Percentiles rank a stretch among this genome's conserved stretches.
Evolutionary conservation across 805 yeast species (phyloP).

Genomic region (Ogataea trehaloabstinens): DNA sequence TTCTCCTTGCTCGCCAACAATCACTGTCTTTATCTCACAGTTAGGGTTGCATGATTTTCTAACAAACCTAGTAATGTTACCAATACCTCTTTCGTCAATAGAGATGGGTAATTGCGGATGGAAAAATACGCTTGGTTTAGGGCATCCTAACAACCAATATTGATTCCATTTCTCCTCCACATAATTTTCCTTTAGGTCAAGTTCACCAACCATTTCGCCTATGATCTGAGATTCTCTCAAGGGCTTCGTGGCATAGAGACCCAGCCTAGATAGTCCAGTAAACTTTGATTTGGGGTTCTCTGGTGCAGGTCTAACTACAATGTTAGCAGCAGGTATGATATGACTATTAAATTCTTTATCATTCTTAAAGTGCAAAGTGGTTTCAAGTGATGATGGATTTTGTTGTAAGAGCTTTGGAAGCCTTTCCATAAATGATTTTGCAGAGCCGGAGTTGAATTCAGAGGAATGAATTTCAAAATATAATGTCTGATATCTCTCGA

Average conservation of each 20-base stretch:
- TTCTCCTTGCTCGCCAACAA: slow-evolving; percentile 28
- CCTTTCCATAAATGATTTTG: slow-evolving; percentile 27
- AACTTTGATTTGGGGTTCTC: slow-evolving; percentile 59
- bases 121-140: slow-evolving; percentile 56
- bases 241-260: slow-evolving; percentile 46
- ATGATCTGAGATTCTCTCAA: slow-evolving; percentile 51
- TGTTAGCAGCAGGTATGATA: slow-evolving; percentile 6
- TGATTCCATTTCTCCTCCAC: slow-evolving; percentile 68
- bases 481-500: slow-evolving; percentile 50
- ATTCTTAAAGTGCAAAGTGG: slow-evolving; percentile 18
- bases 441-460: slow-evolving; percentile 41
- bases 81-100: slow-evolving; percentile 76
- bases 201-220: slow-evolving; percentile 68
- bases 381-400: slow-evolving; percentile 10
- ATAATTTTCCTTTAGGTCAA: slow-evolving; percentile 65
- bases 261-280: slow-evolving; percentile 67
- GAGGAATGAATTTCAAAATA: slow-evolving; percentile 46
- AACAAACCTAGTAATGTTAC: slow-evolving; percentile 71
- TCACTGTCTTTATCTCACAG: slow-evolving; percentile 56
- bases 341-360: slow-evolving; percentile 25
- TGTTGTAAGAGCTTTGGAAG: slow-evolving; percentile 25
- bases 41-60: slow-evolving; percentile 78
- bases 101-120: slow-evolving; percentile 61
- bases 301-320: slow-evolving; percentile 51
- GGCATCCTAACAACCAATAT: slow-evolving; percentile 71